Conservation (phyloP, 2,329 filamentous ascomycete species). For the Pyrenochaeta sp. region DNA sequence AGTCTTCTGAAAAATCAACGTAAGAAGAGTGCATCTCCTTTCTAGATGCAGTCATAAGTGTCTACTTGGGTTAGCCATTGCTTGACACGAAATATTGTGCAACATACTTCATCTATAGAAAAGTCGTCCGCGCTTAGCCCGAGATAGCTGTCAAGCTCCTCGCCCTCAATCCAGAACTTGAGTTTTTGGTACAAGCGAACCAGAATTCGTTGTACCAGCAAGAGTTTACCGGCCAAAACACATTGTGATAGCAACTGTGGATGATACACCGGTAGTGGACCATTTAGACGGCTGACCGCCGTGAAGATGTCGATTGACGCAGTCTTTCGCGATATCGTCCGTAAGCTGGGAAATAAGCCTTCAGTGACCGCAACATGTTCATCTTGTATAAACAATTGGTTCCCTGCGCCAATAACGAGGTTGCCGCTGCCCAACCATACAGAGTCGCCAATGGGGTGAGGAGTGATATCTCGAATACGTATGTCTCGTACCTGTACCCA, state of each 20-base stretch:
- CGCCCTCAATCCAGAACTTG: constrained; percentile 84
- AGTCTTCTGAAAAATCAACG: constrained; percentile 60
- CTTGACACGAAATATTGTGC: background rate
- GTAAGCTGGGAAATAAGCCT: constrained; percentile 65
- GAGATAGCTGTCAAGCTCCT: constrained; percentile 80
- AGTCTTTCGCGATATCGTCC: constrained; percentile 58
- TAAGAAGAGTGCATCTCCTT: constrained; percentile 63
- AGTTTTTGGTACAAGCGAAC: constrained; percentile 76
- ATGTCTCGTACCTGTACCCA: constrained; percentile 89
- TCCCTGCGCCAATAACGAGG: constrained; percentile 87
- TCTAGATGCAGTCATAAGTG: constrained; percentile 51
- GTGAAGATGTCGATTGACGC: constrained; percentile 77
- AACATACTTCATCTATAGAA: constrained; percentile 55
- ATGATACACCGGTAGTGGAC: constrained; percentile 88
- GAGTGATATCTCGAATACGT: constrained; percentile 79
- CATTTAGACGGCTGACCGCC: constrained; percentile 83
- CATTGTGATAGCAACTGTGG: constrained; percentile 90
- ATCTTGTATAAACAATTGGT: constrained; percentile 87
- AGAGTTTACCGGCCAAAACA: constrained; percentile 79
- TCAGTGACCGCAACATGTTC: constrained; percentile 73
- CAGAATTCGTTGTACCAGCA: constrained; percentile 76
- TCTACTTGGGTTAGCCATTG: constrained; percentile 27
- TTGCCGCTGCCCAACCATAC: constrained; percentile 89
- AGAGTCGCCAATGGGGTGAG: constrained; percentile 91
- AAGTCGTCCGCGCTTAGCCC: constrained; percentile 63